Evolutionary conservation across 768 basidiomycete species (phyloP), one percentile per base, ranked within the genome.

Genomic region (Phylloporus sp.): DNA sequence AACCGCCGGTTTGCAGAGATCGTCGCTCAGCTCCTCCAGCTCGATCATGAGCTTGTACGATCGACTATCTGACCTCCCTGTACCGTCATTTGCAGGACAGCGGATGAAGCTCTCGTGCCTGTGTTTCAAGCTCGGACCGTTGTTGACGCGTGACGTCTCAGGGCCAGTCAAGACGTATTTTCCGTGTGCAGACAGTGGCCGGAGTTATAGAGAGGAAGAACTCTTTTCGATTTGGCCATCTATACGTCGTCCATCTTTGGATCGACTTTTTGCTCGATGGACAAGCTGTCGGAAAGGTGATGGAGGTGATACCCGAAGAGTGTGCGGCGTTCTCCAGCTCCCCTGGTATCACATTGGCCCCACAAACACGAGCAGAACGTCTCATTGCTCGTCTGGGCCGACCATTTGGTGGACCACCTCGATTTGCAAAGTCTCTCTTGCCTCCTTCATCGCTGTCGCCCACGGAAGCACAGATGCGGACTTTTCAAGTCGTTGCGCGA

Each of bases 31-130:
- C 2, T 17, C 11, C 2, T 17, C 11, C 13, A 8, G 18, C 5
- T 23, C 35, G 38, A 23, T 9, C 15, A 23, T 27, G 15, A 17
- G 9, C 9, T 7, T 49, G 24, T 49, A 49, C 3, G 31, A 49
- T 18, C 31, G 42, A n/a, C 37, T 49, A 15, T 21, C 14, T 9
- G 29, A 21, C 3, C 37, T 48, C 21, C 35, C 27, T 8, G 20
- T 38, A 9, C 41, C 50, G 9, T 27, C 8, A 0, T 38, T 48
- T 2, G 20, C 18, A 33, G 40, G 24, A 13, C 35, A 28, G 10
- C 36, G 38, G 5, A 29, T 53, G 38, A 45, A 32, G 23, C 44
- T 53, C 29, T 49, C 48, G n/a, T 50, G 52, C 24, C 17, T 51
- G 18, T 9, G 17, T 9, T 53, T 53, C 32, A 23, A 37, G 18